Base-by-base conservation (phyloP, 306 rosid species). In the Cucumis cinereus region DNA sequence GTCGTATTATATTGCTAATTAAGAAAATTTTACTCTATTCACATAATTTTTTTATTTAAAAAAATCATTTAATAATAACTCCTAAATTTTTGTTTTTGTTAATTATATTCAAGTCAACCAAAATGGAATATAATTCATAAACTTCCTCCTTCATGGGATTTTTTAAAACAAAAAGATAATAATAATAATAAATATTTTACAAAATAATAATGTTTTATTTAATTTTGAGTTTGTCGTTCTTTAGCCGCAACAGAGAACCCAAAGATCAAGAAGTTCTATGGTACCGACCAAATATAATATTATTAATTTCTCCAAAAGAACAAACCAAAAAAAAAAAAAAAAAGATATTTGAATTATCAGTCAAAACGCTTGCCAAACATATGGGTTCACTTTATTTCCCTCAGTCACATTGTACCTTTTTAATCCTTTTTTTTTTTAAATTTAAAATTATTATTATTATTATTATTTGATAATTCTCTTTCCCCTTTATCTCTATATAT, bases 241-340 rank as follows among this genome's bases (percentile, higher is more conserved):
- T 55, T 8, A 56, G 66, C 78, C 78, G 78, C 78, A 74, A 56
- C 66, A 74, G 49, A 33, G 53, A 74, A 7, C 54, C 23, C 63
- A 55, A 71, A 4, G 8, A 35, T 54, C 16, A 53, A 14, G 5
- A 40, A 12, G 22, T 54, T 20, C n/a, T 7, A 26, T 10, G 53
- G 40, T 11, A 74, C 78, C 70, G 69, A 75, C 78, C 78, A 75
- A 38, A 58, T 75, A 75, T 58, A 75, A 58, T 58, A 58, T 8
- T 41, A 22, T 23, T 58, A 38, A 6, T 75, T 75, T 58, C 43
- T 36, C 23, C 23, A 36, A 38, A 59, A 26, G 33, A 57, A 12
- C 17, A 5, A 58, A 12, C 2, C 43, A 8, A 40, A 40, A 40
- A 9, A 20, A 3, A 55, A 50, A 52, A 17, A 53, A 26, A 14